These are phyloP conservation scores for Torulaspora delbrueckii DNA, from an alignment of 805 yeast species.

Conservation along the genomic window DNA sequence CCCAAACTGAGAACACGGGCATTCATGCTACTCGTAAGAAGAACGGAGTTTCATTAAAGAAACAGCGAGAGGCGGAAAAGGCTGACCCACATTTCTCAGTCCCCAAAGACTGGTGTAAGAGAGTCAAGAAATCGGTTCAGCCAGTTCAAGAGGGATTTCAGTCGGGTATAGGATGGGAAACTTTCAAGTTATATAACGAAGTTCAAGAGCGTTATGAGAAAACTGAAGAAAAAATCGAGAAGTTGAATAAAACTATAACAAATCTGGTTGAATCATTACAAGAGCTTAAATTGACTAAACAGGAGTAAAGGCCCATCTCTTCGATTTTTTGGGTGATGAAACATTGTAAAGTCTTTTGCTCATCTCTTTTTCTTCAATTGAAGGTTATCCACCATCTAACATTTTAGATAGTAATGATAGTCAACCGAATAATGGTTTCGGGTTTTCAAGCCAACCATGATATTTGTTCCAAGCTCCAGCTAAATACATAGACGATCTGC, in stretches of 20 bases:
- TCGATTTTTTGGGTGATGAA: background rate
- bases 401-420: no score
- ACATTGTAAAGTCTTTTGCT: background rate
- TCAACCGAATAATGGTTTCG: no score
- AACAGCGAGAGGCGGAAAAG: slow-evolving; percentile 58
- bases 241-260: slow-evolving; percentile 13
- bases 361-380: background rate
- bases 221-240: slow-evolving; percentile 17
- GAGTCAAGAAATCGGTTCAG: slow-evolving; percentile 47
- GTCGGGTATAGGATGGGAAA: slow-evolving; percentile 60
- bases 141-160: slow-evolving; percentile 54
- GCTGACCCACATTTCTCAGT: slow-evolving; percentile 66
- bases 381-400: no score
- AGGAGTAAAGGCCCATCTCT: background rate
- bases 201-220: slow-evolving; percentile 35
- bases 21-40: slow-evolving; percentile 36
- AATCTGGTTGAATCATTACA: slow-evolving; percentile 19
- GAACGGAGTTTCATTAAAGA: slow-evolving; percentile 33
- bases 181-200: slow-evolving; percentile 49
- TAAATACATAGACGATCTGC: no score
- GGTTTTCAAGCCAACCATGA: no score
- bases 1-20: slow-evolving; percentile 21
- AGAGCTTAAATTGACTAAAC: slow-evolving; percentile 12
- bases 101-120: slow-evolving; percentile 47
- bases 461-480: no score